These are phyloP conservation scores for Agrocybe chaxingu DNA, from an alignment of 768 basidiomycete genomes.

Conservation along the genomic window DNA sequence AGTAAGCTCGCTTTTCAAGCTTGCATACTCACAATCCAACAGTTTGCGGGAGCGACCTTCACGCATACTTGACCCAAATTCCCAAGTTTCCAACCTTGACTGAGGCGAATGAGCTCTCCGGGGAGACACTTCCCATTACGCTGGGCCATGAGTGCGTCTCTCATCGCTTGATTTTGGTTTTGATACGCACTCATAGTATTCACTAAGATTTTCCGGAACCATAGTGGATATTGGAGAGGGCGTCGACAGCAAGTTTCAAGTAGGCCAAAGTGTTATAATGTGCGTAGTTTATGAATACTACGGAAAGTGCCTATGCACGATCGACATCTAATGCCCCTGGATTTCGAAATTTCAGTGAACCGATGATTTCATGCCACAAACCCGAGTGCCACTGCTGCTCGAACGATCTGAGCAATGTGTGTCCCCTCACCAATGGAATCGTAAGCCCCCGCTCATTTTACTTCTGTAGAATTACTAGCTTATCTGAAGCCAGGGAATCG, in stretches of 20 bases:
- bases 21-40: background rate
- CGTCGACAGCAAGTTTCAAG: conserved; percentile 29
- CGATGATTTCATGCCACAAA: conserved; percentile 37
- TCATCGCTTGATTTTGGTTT: background rate
- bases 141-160: conserved; percentile 43
- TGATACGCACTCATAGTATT: background rate
- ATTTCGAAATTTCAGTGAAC: conserved; percentile 28
- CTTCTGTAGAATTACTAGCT: background rate
- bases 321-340: background rate
- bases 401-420: conserved; percentile 29
- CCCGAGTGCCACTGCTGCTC: conserved; percentile 30
- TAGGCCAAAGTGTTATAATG: conserved; percentile 33
- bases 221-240: conserved; percentile 30
- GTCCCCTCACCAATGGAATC: conserved; percentile 30
- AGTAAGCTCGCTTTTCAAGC: background rate
- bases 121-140: conserved; percentile 36
- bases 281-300: conserved; percentile 9
- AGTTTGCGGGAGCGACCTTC: conserved; percentile 49
- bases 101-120: conserved; percentile 32
- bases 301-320: background rate
- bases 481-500: conserved; percentile 27
- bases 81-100: conserved; percentile 27
- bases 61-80: conserved; percentile 32
- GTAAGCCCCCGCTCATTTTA: conserved; percentile 19
- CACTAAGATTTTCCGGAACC: conserved; percentile 29